phyloP scores from a whole-genome alignment of 768 basidiomycete species.

The Coprinellus micaceus region DNA sequence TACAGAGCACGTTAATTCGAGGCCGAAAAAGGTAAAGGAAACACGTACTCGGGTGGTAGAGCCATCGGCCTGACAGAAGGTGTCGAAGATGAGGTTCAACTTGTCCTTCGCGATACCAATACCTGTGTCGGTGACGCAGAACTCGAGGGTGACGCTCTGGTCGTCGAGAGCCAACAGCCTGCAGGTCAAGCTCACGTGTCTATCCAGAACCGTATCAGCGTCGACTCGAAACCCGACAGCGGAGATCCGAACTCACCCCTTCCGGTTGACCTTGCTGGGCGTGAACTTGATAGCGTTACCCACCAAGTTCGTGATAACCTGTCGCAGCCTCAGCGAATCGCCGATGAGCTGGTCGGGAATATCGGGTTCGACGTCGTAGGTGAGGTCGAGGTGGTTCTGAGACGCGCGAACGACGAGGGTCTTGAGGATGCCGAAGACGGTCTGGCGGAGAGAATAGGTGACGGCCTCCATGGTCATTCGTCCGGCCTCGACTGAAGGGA shows the following conservation, averaged over 20 bases:
- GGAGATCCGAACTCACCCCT: conserved; percentile 46
- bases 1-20: conserved; percentile 24
- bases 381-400: conserved; percentile 93
- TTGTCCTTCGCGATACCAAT: conserved; percentile 99
- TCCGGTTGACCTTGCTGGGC: conserved; percentile 68
- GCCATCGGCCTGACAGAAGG: conserved; percentile 98
- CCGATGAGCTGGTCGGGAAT: conserved; percentile 97
- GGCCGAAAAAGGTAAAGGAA: conserved; percentile 3
- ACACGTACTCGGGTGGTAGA: conserved; percentile 84
- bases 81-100: conserved; percentile 96
- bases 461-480: conserved; percentile 99
- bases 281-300: conserved; percentile 99
- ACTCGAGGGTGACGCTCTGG: conserved; percentile 85
- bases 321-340: conserved; percentile 89
- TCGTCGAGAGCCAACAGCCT: conserved; percentile 76
- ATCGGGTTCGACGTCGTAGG: conserved; percentile 91
- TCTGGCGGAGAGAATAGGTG: conserved; percentile 95
- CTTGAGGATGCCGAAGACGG: conserved; percentile 96
- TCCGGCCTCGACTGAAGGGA: conserved; percentile 82
- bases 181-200: conserved; percentile 83
- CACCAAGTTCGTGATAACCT: conserved; percentile 93
- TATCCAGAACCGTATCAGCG: too few species aligned
- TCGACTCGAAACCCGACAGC: too few species aligned
- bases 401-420: conserved; percentile 96
- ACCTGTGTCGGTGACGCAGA: conserved; percentile 96